Percentiles rank a stretch among this genome's conserved stretches.
phyloP scores from a whole-genome alignment of 352 stramenopile genomes.

The Pythium brassicae region DNA sequence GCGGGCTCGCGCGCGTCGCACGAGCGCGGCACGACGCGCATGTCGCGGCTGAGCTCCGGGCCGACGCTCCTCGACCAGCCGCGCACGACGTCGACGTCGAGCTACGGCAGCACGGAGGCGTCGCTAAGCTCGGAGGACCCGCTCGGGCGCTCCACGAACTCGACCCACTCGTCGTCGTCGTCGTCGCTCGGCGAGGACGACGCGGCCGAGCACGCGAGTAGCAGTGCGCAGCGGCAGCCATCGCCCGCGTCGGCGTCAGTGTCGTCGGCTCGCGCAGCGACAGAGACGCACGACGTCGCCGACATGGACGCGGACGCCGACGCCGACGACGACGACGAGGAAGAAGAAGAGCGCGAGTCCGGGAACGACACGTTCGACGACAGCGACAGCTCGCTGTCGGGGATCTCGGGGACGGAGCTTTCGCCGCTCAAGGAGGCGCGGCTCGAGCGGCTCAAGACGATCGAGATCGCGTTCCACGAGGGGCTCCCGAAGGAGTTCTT shows the following conservation, averaged over 20 bases:
- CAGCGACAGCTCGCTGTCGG: constrained; percentile 24
- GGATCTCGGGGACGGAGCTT: constrained; percentile 34
- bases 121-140: constrained; percentile 39
- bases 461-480: constrained; percentile 78
- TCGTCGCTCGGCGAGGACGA: constrained; percentile 37
- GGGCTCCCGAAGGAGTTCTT: constrained; percentile 79
- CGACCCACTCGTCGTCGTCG: constrained; percentile 30
- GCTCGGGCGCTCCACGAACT: constrained; percentile 36
- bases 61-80: constrained; percentile 10
- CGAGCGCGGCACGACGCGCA: neutral
- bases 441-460: constrained; percentile 66
- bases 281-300: neutral
- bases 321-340: constrained; percentile 23
- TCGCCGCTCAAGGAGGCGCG: constrained; percentile 65
- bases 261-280: constrained; percentile 11
- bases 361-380: constrained; percentile 25
- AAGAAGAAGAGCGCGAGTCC: constrained; percentile 24
- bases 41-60: constrained; percentile 12
- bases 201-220: constrained; percentile 25
- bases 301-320: constrained; percentile 28
- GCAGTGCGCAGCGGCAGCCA: constrained; percentile 7
- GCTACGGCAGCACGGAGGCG: constrained; percentile 53
- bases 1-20: constrained; percentile 21
- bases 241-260: no score
- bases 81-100: constrained; percentile 31